A percentile compares a stretch with the other conserved stretches of the same genome.
Evolutionary conservation across 2,329 filamentous ascomycete species (phyloP).

Genomic region (Calonectria pteridis): DNA sequence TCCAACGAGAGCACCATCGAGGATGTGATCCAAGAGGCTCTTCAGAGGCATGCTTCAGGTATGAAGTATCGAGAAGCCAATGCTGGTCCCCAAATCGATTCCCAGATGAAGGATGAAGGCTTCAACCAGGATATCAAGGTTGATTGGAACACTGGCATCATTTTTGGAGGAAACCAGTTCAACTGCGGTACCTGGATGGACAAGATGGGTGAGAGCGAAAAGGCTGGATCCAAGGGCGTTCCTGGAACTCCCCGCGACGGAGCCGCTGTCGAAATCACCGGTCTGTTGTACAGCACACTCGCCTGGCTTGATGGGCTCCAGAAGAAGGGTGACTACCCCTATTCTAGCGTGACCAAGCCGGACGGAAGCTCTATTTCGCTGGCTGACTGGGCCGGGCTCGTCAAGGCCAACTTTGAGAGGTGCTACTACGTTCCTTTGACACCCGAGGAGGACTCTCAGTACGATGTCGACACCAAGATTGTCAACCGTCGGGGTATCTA

Average conservation of each 20-base stretch:
- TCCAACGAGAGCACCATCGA: slow-evolving; percentile 85
- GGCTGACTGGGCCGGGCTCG: slow-evolving; percentile 80
- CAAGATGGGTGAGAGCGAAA: slow-evolving; percentile 99
- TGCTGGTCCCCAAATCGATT: slow-evolving; percentile 87
- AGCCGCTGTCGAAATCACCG: slow-evolving; percentile 94
- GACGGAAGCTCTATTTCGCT: slow-evolving; percentile 75
- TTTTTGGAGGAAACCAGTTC: slow-evolving; percentile 92
- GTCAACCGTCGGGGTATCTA: slow-evolving; percentile 96
- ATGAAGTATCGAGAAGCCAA: slow-evolving; percentile 96
- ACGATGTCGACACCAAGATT: slow-evolving; percentile 83
- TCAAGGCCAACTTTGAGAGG: slow-evolving; percentile 90
- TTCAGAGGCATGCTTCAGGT: slow-evolving; percentile 91
- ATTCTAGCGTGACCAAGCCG: slow-evolving; percentile 77
- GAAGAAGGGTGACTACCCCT: slow-evolving; percentile 76
- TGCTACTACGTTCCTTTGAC: slow-evolving; percentile 88
- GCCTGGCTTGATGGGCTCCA: slow-evolving; percentile 81
- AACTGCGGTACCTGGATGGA: slow-evolving; percentile 99
- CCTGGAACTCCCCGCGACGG: slow-evolving; percentile 98
- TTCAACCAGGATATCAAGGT: slow-evolving; percentile 93
- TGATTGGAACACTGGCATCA: slow-evolving; percentile 89
- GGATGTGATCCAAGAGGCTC: slow-evolving; percentile 91
- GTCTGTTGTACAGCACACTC: slow-evolving; percentile 90
- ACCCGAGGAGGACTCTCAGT: slow-evolving; percentile 76
- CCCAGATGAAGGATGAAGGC: slow-evolving; percentile 91
- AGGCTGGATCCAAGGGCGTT: slow-evolving; percentile 90